phyloP scores from a whole-genome alignment of 139 green algal species.

The Micractinium conductrix region DNA sequence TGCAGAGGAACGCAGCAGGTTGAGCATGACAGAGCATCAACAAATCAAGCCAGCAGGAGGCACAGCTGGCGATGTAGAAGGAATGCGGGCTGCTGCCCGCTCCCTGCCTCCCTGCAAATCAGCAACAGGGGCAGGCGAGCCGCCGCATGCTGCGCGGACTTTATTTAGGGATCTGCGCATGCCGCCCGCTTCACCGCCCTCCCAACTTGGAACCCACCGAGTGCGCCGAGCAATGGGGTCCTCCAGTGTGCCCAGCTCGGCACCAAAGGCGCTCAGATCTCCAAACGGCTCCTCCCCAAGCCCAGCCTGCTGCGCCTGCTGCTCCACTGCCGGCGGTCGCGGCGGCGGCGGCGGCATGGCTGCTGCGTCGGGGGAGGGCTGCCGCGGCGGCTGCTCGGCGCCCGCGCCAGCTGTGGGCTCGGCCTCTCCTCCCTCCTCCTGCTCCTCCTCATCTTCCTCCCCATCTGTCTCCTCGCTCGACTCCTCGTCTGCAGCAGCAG shows the following conservation, averaged over 20 bases:
- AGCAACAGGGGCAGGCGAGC: too few species aligned
- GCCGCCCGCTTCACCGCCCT: too few species aligned
- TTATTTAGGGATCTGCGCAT: too few species aligned
- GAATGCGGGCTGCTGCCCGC: too few species aligned
- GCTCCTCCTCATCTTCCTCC: background rate
- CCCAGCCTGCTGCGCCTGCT: background rate
- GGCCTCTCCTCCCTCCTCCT: background rate
- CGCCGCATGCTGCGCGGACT: too few species aligned
- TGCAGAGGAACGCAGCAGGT: too few species aligned
- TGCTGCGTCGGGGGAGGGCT: background rate
- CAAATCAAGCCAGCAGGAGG: too few species aligned
- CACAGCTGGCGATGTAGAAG: too few species aligned
- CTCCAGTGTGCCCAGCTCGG: slow-evolving; percentile 16
- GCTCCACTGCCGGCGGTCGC: background rate
- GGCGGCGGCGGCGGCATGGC: slow-evolving; percentile 27
- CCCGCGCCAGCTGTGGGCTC: background rate
- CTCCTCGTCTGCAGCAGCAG: background rate
- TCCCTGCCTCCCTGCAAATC: too few species aligned
- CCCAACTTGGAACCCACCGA: too few species aligned
- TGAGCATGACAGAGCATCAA: too few species aligned
- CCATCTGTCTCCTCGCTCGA: background rate
- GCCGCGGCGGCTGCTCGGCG: background rate
- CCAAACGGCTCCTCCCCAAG: background rate
- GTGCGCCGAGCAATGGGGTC: slow-evolving; percentile 26
- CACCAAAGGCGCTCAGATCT: slow-evolving; percentile 26